These are phyloP conservation scores for Aspergillus thermomutatus DNA, from an alignment of 2,329 filamentous ascomycete species.

Conservation along the genomic window DNA sequence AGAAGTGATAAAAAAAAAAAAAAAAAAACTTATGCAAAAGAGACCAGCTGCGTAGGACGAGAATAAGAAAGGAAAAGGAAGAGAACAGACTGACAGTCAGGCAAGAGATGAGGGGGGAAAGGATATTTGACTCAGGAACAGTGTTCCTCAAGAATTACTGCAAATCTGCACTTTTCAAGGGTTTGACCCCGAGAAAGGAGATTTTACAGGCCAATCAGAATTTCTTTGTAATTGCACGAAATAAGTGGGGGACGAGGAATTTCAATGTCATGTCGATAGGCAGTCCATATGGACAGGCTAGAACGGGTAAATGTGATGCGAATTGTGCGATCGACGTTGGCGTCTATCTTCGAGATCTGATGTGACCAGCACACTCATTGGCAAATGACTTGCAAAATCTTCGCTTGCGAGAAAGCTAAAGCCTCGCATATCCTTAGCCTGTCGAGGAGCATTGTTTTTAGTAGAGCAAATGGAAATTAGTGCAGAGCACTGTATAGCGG, in stretches of 20 bases:
- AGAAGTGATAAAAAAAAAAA: conserved; percentile 1
- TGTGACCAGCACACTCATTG: conserved; percentile 25
- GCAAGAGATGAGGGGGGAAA: neutral
- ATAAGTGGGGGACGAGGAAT: conserved; percentile 11
- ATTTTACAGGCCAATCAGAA: neutral
- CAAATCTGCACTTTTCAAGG: conserved; percentile 22
- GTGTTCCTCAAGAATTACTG: conserved; percentile 6
- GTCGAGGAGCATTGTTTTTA: conserved; percentile 1
- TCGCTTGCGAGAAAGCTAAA: conserved; percentile 9
- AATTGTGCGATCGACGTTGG: conserved; percentile 24
- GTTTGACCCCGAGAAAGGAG: conserved; percentile 1
- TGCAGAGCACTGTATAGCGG: neutral
- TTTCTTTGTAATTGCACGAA: neutral
- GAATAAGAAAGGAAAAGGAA: conserved; percentile 8
- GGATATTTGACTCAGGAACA: conserved; percentile 3
- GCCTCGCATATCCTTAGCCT: neutral
- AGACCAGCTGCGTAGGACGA: conserved; percentile 18
- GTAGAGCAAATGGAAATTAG: conserved; percentile 3
- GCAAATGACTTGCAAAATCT: conserved; percentile 16
- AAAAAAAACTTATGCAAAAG: neutral
- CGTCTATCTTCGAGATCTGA: conserved; percentile 15
- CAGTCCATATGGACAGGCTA: conserved; percentile 17
- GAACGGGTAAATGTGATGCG: conserved; percentile 20
- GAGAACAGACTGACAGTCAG: conserved; percentile 2
- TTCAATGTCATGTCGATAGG: conserved; percentile 14